Base-by-base conservation (phyloP, 306 rosid species). In the Alnus glutinosa region DNA sequence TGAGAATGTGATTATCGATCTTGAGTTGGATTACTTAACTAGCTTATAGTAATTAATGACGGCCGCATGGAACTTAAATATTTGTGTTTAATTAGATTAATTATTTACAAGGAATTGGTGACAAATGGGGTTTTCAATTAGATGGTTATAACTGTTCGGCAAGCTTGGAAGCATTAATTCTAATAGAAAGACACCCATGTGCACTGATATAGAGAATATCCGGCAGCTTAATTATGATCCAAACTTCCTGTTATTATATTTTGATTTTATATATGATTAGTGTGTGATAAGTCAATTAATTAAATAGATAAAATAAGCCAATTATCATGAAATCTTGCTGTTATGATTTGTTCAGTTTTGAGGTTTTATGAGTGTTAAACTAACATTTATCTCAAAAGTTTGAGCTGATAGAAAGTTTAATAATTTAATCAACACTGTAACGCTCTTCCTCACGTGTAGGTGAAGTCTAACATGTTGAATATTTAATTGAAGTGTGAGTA, bases 161-260 rank as follows among this genome's bases (percentile, higher is more conserved):
- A n/a, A n/a, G n/a, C 55, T 55, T 23, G 9, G 2, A 44, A 36
- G 48, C 58, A 78, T 23, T 23, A 23, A 23, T 46, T 78, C 18
- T 28, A 55, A 2, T 34, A 48, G 36, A 9, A 32, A 30, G n/a
- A 62, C 16, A 54, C 19, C 19, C 83, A 83, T 61, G 79, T 75
- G 83, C 80, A 57, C 47, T 55, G 69, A 37, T 64, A 18, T n/a
- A 64, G 37, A 50, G 14, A 78, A 73, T 28, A 23, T 15, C 19
- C 23, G 9, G 67, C 69, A 78, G 52, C 34, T 73, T 82, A 23
- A 23, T 23, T 23, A 69, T 16, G 59, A 57, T 67, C 47, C 23
- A 36, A 36, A 46, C 37, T 37, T 67, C 50, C 30, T 4, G 37
- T 69, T 55, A 18, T 62, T 30, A 2, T 4, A 4, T 15, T 62